Evolutionary conservation across 352 stramenopile species (phyloP).

Genomic region (Globisporangium yorkense): DNA sequence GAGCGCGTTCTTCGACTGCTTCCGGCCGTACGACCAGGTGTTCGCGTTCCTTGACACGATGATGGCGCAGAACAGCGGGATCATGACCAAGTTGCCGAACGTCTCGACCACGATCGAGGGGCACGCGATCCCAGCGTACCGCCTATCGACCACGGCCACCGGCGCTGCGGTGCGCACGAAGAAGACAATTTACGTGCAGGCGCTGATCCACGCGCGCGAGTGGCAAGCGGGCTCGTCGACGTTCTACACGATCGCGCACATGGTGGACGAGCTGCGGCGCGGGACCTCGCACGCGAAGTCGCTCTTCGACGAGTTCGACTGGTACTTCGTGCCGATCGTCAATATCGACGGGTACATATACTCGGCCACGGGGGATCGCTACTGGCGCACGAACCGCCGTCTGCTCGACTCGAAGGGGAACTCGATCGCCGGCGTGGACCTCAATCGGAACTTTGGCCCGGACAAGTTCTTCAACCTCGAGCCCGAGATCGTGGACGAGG

Average conservation of each 20-base stretch:
- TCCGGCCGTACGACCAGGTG: slow-evolving; percentile 51
- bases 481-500: slow-evolving; percentile 23
- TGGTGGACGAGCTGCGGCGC: slow-evolving; percentile 33
- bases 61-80: slow-evolving; percentile 28
- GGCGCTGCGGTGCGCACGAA: slow-evolving; percentile 12
- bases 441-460: slow-evolving; percentile 71
- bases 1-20: slow-evolving; percentile 70
- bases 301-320: slow-evolving; percentile 49
- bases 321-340: slow-evolving; percentile 76
- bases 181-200: slow-evolving; percentile 50
- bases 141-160: slow-evolving; percentile 30
- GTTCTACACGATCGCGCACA: slow-evolving; percentile 36
- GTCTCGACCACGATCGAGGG: slow-evolving; percentile 51
- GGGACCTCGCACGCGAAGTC: slow-evolving; percentile 10
- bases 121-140: slow-evolving; percentile 51
- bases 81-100: slow-evolving; percentile 48
- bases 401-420: slow-evolving; percentile 23
- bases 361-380: slow-evolving; percentile 50
- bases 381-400: slow-evolving; percentile 61
- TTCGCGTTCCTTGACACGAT: slow-evolving; percentile 58
- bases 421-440: slow-evolving; percentile 50
- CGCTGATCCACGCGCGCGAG: slow-evolving; percentile 56
- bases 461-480: slow-evolving; percentile 53
- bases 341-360: slow-evolving; percentile 81
- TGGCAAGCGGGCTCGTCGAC: slow-evolving; percentile 44